Evolutionary conservation across 169 alveolate genomes (phyloP).

Genomic region (Cryptosporidium xiaoi): DNA sequence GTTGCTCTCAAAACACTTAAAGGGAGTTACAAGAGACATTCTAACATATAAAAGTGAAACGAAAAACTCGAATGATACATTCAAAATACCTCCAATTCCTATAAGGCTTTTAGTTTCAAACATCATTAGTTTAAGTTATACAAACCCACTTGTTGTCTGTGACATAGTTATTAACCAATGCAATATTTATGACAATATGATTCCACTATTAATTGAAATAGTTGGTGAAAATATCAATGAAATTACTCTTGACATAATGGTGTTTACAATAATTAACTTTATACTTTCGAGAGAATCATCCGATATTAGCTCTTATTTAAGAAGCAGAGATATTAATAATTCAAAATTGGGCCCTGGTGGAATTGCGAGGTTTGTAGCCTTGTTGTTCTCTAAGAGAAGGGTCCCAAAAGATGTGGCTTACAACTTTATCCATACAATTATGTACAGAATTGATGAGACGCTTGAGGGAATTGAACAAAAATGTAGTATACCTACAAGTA

Average conservation of each 20-base stretch:
- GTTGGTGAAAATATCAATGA: slow-evolving; percentile 45
- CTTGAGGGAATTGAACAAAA: slow-evolving; percentile 6
- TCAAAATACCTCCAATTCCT: slow-evolving; percentile 33
- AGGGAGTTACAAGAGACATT: slow-evolving; percentile 63
- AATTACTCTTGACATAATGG: slow-evolving; percentile 49
- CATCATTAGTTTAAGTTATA: slow-evolving; percentile 35
- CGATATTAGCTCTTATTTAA: slow-evolving; percentile 14
- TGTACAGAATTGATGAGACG: slow-evolving; percentile 61
- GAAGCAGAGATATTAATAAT: slow-evolving; percentile 15
- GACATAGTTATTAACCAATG: slow-evolving; percentile 53
- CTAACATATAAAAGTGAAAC: slow-evolving; percentile 10
- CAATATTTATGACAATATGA: slow-evolving; percentile 71
- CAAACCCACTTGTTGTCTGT: slow-evolving; percentile 68
- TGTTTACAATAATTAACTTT: slow-evolving; percentile 37
- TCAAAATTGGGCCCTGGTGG: slow-evolving; percentile 44
- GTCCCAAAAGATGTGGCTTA: slow-evolving; percentile 31
- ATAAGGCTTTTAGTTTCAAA: slow-evolving; percentile 57
- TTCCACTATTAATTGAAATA: slow-evolving; percentile 59
- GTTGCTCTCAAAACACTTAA: slow-evolving; percentile 46
- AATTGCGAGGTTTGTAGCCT: slow-evolving; percentile 41
- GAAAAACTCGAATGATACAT: neutral
- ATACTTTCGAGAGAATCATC: slow-evolving; percentile 28
- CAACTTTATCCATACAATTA: slow-evolving; percentile 42
- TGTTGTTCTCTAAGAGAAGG: slow-evolving; percentile 29
- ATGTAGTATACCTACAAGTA: neutral